phyloP scores from a whole-genome alignment of 208 protist genomes.

The Polymyxa betae region DNA sequence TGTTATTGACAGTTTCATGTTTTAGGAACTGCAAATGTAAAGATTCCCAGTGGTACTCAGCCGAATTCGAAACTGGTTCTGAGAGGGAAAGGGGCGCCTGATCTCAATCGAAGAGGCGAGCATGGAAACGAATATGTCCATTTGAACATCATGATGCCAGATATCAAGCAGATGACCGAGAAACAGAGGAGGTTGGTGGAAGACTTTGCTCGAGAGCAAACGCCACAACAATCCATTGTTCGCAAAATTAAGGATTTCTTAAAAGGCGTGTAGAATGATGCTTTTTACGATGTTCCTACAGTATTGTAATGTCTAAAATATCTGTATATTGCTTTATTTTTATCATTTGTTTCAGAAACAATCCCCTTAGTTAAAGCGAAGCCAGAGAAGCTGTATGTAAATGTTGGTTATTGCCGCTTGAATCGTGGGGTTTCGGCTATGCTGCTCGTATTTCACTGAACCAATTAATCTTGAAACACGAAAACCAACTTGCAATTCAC shows the following conservation, averaged over 20 bases:
- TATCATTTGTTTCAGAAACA: no score
- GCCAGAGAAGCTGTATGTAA: no score
- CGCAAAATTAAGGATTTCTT: conserved; percentile 26
- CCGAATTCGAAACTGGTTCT: conserved; percentile 42
- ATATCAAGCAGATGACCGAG: neutral
- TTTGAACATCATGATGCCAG: conserved; percentile 34
- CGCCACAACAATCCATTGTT: neutral
- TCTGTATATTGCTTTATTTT: no score
- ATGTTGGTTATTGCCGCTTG: no score
- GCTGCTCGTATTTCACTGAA: no score
- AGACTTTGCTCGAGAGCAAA: neutral
- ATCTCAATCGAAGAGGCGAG: neutral
- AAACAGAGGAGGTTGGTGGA: neutral
- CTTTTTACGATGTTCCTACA: neutral
- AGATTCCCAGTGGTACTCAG: conserved; percentile 25
- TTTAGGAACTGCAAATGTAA: neutral
- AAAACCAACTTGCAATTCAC: no score
- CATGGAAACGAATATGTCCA: conserved; percentile 19
- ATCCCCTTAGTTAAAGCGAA: no score
- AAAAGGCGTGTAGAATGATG: neutral
- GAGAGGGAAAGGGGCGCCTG: neutral
- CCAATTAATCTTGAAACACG: no score
- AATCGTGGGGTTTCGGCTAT: no score
- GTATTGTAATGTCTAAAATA: no score
- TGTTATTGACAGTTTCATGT: neutral